phyloP scores from a whole-genome alignment of 2,329 filamentous ascomycete species.

The Incumbomyces lentus region DNA sequence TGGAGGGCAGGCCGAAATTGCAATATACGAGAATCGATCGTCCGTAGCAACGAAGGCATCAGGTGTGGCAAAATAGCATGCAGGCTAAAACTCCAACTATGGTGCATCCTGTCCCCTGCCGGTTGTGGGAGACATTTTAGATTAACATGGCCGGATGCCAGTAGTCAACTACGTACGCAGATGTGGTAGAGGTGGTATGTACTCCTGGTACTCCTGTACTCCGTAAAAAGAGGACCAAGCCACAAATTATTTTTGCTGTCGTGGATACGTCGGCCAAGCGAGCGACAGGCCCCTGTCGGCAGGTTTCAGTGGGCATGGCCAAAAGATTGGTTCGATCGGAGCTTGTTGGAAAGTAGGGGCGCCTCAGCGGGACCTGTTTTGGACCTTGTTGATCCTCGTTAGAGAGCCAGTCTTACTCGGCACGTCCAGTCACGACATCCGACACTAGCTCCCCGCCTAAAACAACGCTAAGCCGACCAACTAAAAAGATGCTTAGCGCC shows the following conservation, averaged over 20 bases:
- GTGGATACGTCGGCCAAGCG: neutral
- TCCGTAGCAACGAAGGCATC: too few species aligned
- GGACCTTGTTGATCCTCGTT: neutral
- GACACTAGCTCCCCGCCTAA: slow-evolving; percentile 2
- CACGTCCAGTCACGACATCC: neutral
- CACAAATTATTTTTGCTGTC: neutral
- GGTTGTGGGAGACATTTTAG: too few species aligned
- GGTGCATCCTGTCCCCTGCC: too few species aligned
- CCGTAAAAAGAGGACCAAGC: neutral
- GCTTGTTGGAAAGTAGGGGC: neutral
- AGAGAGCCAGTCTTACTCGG: neutral
- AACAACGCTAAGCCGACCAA: neutral
- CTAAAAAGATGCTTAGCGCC: neutral
- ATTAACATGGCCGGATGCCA: too few species aligned
- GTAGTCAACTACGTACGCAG: too few species aligned
- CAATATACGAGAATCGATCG: too few species aligned
- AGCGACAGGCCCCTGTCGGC: neutral
- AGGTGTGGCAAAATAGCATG: too few species aligned
- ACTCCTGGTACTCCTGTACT: too few species aligned
- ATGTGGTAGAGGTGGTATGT: too few species aligned
- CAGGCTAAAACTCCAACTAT: too few species aligned
- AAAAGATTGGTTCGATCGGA: neutral
- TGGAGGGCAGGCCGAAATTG: too few species aligned
- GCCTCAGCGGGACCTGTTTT: slow-evolving; percentile 1
- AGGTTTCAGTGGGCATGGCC: neutral